phyloP scores from a whole-genome alignment of 1,284 basidiomycete species.

The Porogramme epimiltina region DNA sequence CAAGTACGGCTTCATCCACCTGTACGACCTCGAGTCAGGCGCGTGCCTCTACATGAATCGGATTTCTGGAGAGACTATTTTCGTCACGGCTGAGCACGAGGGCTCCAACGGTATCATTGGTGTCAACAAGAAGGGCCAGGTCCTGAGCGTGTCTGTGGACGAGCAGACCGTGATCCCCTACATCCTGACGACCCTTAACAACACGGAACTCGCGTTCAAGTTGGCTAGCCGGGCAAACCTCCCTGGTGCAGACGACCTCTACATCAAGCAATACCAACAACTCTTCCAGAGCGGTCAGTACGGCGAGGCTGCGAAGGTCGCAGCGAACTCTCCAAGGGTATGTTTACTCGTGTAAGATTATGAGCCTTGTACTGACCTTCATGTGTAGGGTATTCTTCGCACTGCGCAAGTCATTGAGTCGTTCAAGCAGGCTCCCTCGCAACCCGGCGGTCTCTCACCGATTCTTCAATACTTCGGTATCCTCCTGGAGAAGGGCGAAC shows the following conservation, averaged over 20 bases:
- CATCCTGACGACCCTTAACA: conserved; percentile 92
- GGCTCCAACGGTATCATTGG: conserved; percentile 95
- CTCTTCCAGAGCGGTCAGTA: conserved; percentile 92
- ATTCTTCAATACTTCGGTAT: conserved; percentile 99
- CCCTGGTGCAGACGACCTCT: conserved; percentile 97
- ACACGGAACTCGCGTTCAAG: conserved; percentile 98
- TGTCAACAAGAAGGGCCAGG: conserved; percentile 99
- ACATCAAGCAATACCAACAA: conserved; percentile 94
- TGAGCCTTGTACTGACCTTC: too few species aligned
- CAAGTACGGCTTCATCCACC: conserved; percentile 99
- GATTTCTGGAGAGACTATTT: conserved; percentile 99
- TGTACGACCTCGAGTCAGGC: conserved; percentile 98
- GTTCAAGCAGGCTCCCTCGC: conserved; percentile 94
- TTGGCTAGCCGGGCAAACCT: conserved; percentile 96
- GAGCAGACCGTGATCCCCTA: conserved; percentile 97
- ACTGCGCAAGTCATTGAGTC: conserved; percentile 97
- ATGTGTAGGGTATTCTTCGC: conserved; percentile 85
- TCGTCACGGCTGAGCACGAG: conserved; percentile 97
- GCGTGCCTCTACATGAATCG: conserved; percentile 99
- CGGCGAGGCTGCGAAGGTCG: conserved; percentile 97
- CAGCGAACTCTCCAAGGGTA: conserved; percentile 94
- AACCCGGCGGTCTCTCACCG: conserved; percentile 90
- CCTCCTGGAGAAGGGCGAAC: conserved; percentile 94
- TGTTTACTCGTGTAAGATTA: conserved; percentile 20
- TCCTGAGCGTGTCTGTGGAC: conserved; percentile 96